Evolutionary conservation across 257 asterid species (phyloP).

Genomic region (Scutellaria minor): DNA sequence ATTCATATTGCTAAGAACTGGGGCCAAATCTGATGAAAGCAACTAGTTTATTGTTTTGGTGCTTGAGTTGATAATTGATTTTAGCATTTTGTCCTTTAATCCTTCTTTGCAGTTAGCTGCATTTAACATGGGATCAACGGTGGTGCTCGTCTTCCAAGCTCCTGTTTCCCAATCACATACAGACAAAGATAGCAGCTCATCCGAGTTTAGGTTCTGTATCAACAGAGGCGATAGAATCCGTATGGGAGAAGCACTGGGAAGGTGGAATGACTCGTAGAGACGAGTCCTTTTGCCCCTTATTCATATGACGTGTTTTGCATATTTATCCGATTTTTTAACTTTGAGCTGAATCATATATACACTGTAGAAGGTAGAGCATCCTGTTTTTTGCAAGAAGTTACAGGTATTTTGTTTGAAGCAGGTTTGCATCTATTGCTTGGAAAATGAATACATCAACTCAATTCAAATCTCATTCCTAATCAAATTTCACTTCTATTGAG

Average conservation of each 20-base stretch:
- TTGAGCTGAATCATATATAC: neutral
- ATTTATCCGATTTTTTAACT: neutral
- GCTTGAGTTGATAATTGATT: neutral
- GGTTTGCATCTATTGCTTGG: no score
- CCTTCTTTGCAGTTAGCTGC: conserved; percentile 70
- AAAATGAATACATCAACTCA: no score
- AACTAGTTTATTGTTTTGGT: neutral
- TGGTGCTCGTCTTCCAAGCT: conserved; percentile 93
- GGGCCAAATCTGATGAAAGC: conserved; percentile 16
- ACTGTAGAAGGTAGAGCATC: neutral
- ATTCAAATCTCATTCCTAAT: no score
- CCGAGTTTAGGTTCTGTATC: conserved; percentile 72
- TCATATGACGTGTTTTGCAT: neutral
- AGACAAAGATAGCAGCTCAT: conserved; percentile 37
- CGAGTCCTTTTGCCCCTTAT: neutral
- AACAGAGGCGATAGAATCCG: conserved; percentile 66
- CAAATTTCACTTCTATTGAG: no score
- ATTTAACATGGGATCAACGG: conserved; percentile 98
- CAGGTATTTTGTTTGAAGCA: no score
- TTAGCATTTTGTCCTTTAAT: conserved; percentile 11
- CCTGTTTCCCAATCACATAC: conserved; percentile 49
- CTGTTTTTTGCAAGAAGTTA: neutral
- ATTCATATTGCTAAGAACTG: neutral
- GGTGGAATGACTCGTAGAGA: conserved; percentile 53
- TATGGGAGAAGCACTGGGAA: conserved; percentile 93